Evolutionary conservation across 306 rosid genomes (phyloP).

Genomic region (Parietaria judaica): DNA sequence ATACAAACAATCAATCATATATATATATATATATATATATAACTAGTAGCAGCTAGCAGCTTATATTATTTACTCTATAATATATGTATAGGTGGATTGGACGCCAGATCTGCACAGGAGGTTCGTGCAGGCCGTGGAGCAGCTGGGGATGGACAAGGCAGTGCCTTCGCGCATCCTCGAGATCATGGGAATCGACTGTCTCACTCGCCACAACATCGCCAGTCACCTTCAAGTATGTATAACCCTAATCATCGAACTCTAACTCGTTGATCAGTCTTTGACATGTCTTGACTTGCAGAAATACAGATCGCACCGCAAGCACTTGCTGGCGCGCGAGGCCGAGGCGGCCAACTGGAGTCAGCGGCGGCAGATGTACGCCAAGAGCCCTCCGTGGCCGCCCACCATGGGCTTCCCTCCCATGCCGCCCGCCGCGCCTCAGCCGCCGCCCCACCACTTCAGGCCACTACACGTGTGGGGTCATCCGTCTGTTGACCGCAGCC

Average conservation of each 20-base stretch:
- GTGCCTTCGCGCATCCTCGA: conserved; percentile 93
- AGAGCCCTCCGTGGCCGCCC: conserved; percentile 46
- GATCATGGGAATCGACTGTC: conserved; percentile 90
- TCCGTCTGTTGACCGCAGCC: conserved; percentile 57
- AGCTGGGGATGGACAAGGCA: conserved; percentile 88
- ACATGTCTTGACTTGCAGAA: conserved; percentile 36
- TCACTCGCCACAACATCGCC: conserved; percentile 97
- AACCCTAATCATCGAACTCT: no score
- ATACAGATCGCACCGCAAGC: conserved; percentile 86
- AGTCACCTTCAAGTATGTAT: conserved; percentile 79
- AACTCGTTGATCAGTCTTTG: no score
- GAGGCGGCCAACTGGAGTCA: conserved; percentile 90
- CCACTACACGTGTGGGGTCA: conserved; percentile 98
- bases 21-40: no score
- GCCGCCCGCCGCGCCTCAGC: conserved; percentile 16
- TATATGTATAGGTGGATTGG: conserved; percentile 73
- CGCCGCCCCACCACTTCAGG: conserved; percentile 56
- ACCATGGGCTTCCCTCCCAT: conserved; percentile 66
- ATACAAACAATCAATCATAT: no score
- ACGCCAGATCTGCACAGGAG: conserved; percentile 83
- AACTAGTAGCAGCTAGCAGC: no score
- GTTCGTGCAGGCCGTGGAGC: conserved; percentile 97
- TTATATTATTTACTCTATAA: not conserved
- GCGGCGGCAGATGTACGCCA: conserved; percentile 43
- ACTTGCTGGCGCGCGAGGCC: conserved; percentile 86